These are phyloP conservation scores for Manihot esculenta DNA, from an alignment of 441 rosid genomes.

Conservation along the genomic window DNA sequence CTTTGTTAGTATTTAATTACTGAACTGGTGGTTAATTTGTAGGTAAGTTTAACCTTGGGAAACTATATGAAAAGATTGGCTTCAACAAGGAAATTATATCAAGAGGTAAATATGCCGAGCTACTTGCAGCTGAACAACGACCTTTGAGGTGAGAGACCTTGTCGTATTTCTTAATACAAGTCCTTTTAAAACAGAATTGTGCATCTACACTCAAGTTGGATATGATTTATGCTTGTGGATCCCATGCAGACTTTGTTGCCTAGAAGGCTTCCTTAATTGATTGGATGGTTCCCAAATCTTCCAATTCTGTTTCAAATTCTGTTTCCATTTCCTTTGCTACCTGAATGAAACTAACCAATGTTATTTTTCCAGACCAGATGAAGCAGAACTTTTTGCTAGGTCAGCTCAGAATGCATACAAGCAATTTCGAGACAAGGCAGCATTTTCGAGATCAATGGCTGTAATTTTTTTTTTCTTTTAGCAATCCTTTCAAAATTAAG, in stretches of 20 bases:
- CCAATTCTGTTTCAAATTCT: background rate
- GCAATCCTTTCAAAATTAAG: background rate
- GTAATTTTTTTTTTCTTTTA: slow-evolving; percentile 49
- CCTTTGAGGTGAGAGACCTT: slow-evolving; percentile 60
- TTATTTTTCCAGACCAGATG: slow-evolving; percentile 65
- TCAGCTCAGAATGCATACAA: slow-evolving; percentile 78
- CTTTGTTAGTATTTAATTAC: slow-evolving; percentile 11
- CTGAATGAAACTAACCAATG: slow-evolving; percentile 15
- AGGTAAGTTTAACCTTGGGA: slow-evolving; percentile 85
- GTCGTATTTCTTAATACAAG: background rate
- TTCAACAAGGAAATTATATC: slow-evolving; percentile 92
- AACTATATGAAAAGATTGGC: slow-evolving; percentile 87
- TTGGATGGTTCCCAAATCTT: background rate
- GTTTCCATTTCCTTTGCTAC: slow-evolving; percentile 13
- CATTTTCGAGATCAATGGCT: slow-evolving; percentile 82
- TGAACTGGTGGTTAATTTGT: slow-evolving; percentile 18
- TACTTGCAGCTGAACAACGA: slow-evolving; percentile 83
- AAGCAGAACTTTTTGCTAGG: slow-evolving; percentile 83
- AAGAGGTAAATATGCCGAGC: slow-evolving; percentile 94
- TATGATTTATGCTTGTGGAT: background rate
- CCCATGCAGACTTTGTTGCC: background rate
- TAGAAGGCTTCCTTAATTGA: slow-evolving; percentile 2
- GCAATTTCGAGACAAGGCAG: slow-evolving; percentile 88
- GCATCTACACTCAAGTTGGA: background rate
- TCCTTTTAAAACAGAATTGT: background rate